phyloP scores from a whole-genome alignment of 140 eudicot genomes.

The Cichorium intybus region DNA sequence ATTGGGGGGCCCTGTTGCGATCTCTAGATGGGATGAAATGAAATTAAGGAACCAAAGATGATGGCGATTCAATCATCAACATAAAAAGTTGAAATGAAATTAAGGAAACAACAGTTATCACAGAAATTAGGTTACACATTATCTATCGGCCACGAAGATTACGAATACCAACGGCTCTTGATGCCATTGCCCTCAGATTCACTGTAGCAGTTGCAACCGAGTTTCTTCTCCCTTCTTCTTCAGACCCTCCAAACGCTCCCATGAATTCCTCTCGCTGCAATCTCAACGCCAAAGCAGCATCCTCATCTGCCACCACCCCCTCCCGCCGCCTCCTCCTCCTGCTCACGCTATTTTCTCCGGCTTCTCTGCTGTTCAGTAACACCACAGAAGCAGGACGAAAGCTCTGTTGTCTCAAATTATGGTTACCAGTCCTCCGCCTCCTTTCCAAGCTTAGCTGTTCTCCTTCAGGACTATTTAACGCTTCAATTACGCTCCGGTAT shows the following conservation, averaged over 20 bases:
- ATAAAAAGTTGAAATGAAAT: neutral
- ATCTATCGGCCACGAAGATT: constrained; percentile 37
- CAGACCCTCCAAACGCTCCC: constrained; percentile 58
- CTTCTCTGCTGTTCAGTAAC: constrained; percentile 33
- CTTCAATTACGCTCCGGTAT: constrained; percentile 32
- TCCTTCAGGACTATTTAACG: constrained; percentile 52
- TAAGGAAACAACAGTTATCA: constrained; percentile 7
- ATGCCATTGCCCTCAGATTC: constrained; percentile 86
- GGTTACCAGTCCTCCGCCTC: constrained; percentile 35
- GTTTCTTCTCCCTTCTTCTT: constrained; percentile 24
- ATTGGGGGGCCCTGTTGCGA: no score
- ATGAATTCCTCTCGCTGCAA: constrained; percentile 83
- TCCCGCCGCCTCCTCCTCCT: constrained; percentile 34
- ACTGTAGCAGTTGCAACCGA: constrained; percentile 47
- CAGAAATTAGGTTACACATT: constrained; percentile 14
- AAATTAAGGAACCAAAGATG: neutral
- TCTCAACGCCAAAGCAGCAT: constrained; percentile 81
- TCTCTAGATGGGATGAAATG: no score
- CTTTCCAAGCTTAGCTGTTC: constrained; percentile 34
- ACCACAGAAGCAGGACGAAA: constrained; percentile 38
- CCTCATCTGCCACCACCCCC: constrained; percentile 42
- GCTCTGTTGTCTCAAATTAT: constrained; percentile 32
- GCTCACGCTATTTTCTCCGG: constrained; percentile 33
- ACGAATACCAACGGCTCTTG: constrained; percentile 55
- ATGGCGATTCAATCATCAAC: neutral